Conservation (phyloP, 2,329 filamentous ascomycete species). For the Waltergamsia citrina region DNA sequence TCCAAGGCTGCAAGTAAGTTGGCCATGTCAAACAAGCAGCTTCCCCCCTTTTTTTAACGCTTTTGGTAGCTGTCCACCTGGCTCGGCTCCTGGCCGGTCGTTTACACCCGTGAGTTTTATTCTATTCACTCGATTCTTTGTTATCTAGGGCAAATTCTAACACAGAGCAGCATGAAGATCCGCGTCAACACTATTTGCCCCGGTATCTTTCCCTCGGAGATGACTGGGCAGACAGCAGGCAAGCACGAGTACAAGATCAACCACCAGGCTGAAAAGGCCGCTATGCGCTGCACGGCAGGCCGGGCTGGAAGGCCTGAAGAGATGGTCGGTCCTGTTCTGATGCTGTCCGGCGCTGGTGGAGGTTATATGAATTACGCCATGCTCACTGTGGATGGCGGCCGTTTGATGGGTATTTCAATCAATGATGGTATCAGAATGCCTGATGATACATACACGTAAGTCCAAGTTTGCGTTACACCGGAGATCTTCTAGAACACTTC, state of each 20-base stretch:
- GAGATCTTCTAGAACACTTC: too few species aligned
- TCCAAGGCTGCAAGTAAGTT: slow-evolving; percentile 14
- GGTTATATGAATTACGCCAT: slow-evolving; percentile 15
- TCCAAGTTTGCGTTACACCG: neutral
- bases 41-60: too few species aligned
- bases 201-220: slow-evolving; percentile 12
- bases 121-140: neutral
- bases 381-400: slow-evolving; percentile 15
- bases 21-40: too few species aligned
- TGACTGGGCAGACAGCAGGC: slow-evolving; percentile 9
- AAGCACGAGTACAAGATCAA: slow-evolving; percentile 10
- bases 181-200: slow-evolving; percentile 14
- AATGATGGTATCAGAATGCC: slow-evolving; percentile 5
- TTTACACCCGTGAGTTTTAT: slow-evolving; percentile 9
- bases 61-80: slow-evolving; percentile 8
- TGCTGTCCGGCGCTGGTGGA: slow-evolving; percentile 13
- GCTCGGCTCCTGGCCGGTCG: slow-evolving; percentile 9
- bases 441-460: slow-evolving; percentile 6
- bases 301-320: slow-evolving; percentile 14
- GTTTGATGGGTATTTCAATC: slow-evolving; percentile 4
- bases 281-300: slow-evolving; percentile 12
- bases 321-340: slow-evolving; percentile 13
- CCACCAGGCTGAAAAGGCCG: slow-evolving; percentile 12
- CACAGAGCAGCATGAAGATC: slow-evolving; percentile 11
- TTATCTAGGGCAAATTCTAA: neutral